Conservation (phyloP, 352 stramenopile genomes). For the Globisporangium viniferum region DNA sequence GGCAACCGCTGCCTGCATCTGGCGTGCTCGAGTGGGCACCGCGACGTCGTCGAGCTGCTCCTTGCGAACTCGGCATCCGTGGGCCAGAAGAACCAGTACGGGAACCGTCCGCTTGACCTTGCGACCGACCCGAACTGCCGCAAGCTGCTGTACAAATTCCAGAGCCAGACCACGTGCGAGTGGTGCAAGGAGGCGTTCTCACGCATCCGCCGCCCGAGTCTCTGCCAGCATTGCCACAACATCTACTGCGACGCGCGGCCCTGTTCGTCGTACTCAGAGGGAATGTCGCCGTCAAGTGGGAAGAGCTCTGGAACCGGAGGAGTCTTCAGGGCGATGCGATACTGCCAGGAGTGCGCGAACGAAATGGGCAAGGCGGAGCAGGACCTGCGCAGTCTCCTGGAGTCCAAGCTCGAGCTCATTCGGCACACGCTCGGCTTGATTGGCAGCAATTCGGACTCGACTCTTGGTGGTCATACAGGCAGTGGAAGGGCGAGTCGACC, state of each 20-base stretch:
- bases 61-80: constrained; percentile 60
- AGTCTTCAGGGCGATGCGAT: constrained; percentile 34
- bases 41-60: constrained; percentile 64
- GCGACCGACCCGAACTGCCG: constrained; percentile 55
- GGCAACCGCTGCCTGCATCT: constrained; percentile 78
- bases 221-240: constrained; percentile 81
- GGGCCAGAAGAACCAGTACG: constrained; percentile 66
- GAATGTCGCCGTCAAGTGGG: constrained; percentile 8
- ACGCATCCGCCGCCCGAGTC: constrained; percentile 52
- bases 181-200: constrained; percentile 79
- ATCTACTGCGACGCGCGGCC: constrained; percentile 79
- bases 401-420: constrained; percentile 64
- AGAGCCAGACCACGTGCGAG: constrained; percentile 56
- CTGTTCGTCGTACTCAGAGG: constrained; percentile 54
- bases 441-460: neutral
- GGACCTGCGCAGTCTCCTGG: constrained; percentile 55
- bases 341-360: constrained; percentile 70
- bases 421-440: constrained; percentile 41
- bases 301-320: constrained; percentile 1
- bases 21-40: constrained; percentile 64
- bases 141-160: constrained; percentile 62
- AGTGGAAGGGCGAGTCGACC: neutral
- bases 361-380: constrained; percentile 72
- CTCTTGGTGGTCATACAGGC: neutral
- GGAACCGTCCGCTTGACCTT: constrained; percentile 70